A percentile compares a stretch with the other conserved stretches of the same genome.
phyloP scores from a whole-genome alignment of 805 yeast species.

The Yamadazyma akitaensis region DNA sequence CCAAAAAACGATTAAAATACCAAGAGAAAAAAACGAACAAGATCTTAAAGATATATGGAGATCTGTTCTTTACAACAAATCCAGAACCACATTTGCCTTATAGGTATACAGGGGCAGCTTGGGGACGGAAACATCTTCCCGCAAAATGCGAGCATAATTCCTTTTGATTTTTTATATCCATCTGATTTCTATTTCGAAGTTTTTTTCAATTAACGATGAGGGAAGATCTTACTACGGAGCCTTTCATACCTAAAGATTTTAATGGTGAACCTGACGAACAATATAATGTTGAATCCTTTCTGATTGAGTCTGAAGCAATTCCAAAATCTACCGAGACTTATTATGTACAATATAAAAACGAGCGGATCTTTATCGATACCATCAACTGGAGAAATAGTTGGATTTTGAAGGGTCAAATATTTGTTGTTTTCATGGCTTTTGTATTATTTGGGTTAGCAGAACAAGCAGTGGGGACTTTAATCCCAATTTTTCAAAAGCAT shows the following conservation, averaged over 20 bases:
- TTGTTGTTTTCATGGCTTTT: conserved; percentile 37
- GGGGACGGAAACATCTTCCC: not conserved
- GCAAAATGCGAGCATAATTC: not conserved
- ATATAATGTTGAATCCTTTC: not conserved
- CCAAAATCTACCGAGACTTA: not conserved
- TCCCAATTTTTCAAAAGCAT: conserved; percentile 48
- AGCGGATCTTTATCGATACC: conserved; percentile 31
- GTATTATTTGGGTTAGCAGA: conserved; percentile 54
- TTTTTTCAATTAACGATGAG: not conserved
- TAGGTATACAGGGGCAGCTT: too few relatives aligned
- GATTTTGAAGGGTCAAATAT: conserved; percentile 42
- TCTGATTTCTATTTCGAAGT: not conserved
- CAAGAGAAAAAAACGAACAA: not conserved
- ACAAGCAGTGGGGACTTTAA: conserved; percentile 57
- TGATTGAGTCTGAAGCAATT: not conserved
- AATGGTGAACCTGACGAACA: conserved; percentile 1
- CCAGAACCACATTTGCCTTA: too few relatives aligned
- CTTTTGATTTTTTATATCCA: not conserved
- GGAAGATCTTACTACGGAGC: conserved; percentile 4
- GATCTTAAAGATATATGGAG: not conserved
- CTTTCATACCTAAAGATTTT: conserved; percentile 7
- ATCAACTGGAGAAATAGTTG: conserved; percentile 36
- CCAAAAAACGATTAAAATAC: not conserved
- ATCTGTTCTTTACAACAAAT: not conserved
- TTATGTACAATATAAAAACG: conserved; percentile 24